phyloP scores from a whole-genome alignment of 306 rosid species.

The Senna tora region DNA sequence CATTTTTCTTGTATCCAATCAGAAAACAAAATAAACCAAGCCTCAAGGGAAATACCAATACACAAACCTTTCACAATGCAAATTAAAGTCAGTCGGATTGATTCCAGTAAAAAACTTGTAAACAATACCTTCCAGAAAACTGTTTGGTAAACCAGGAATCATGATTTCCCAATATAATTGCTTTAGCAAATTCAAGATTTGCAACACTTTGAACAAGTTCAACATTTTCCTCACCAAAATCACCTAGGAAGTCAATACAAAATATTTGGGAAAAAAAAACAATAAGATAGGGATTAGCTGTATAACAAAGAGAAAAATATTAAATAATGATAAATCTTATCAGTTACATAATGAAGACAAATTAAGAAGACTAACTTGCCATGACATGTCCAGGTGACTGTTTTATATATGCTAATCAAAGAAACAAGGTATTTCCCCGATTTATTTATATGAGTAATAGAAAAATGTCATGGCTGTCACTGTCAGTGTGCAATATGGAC shows the following conservation, averaged over 20 bases:
- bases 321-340: slow-evolving; percentile 29
- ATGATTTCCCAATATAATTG: slow-evolving; percentile 86
- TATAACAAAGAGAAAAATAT: slow-evolving; percentile 18
- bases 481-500: slow-evolving; percentile 11
- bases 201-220: slow-evolving; percentile 81
- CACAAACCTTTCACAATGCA: slow-evolving; percentile 15
- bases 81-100: neutral
- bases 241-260: slow-evolving; percentile 57
- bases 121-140: slow-evolving; percentile 79
- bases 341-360: slow-evolving; percentile 8
- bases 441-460: slow-evolving; percentile 18
- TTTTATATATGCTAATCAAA: slow-evolving; percentile 7
- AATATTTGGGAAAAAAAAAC: slow-evolving; percentile 23
- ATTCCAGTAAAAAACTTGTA: slow-evolving; percentile 25
- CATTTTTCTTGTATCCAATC: too few relatives aligned
- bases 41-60: slow-evolving; percentile 21
- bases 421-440: slow-evolving; percentile 17
- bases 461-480: slow-evolving; percentile 31
- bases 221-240: slow-evolving; percentile 92
- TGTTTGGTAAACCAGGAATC: slow-evolving; percentile 85
- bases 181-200: slow-evolving; percentile 71
- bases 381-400: slow-evolving; percentile 22
- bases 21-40: too few relatives aligned
- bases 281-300: neutral
- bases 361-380: slow-evolving; percentile 25